Evolutionary conservation across 192 early-diverging fungal species (phyloP).

Genomic region (Entomortierella parvispora): DNA sequence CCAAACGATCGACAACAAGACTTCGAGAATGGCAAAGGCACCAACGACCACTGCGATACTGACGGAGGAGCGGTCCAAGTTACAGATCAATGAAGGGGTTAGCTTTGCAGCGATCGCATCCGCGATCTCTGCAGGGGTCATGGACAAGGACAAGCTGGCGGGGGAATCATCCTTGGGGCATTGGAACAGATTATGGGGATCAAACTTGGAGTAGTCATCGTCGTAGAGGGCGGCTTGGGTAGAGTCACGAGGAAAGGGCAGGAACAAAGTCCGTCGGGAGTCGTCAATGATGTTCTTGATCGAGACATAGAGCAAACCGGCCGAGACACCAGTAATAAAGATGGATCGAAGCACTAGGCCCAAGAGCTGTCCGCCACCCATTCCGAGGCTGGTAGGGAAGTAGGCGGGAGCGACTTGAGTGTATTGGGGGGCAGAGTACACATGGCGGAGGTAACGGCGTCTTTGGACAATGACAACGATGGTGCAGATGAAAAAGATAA

Average conservation of each 20-base stretch:
- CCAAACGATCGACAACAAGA: not conserved
- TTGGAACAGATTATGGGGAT: conserved; percentile 2
- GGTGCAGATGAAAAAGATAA: not conserved
- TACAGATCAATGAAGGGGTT: not conserved
- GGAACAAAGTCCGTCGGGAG: not conserved
- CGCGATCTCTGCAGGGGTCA: too few species aligned
- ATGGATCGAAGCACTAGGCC: not conserved
- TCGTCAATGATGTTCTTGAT: not conserved
- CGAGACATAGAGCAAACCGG: not conserved
- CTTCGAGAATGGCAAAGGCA: not conserved
- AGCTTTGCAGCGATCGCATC: too few species aligned
- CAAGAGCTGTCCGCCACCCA: not conserved
- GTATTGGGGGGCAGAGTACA: not conserved
- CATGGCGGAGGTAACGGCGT: not conserved
- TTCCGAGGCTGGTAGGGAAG: too few species aligned
- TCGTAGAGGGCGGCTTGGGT: not conserved
- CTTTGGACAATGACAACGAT: not conserved
- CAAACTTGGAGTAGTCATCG: not conserved
- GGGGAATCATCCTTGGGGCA: not conserved
- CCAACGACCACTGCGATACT: not conserved
- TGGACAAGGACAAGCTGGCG: not conserved
- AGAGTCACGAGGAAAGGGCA: conserved; percentile 1
- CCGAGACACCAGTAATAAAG: not conserved
- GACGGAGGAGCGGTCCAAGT: not conserved
- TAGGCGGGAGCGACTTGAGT: not conserved